Evolutionary conservation across 345 rosid genomes (phyloP), one percentile per base, ranked within the genome.

Genomic region (Salix arbutifolia): DNA sequence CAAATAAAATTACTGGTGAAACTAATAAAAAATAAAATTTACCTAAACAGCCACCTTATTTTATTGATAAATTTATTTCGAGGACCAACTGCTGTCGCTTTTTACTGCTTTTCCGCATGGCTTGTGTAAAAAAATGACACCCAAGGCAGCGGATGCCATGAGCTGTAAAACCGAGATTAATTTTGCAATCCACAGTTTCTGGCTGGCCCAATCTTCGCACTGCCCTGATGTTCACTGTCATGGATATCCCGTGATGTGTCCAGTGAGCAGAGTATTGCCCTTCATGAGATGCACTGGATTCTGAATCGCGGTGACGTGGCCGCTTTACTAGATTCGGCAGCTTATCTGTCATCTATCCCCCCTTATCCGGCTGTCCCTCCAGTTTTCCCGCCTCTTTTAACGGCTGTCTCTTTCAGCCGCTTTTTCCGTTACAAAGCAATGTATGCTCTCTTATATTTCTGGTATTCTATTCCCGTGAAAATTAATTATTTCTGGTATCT

Each of bases 251-350:
- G 78, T 79, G 80, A 76, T 3, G 13, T 11, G n/a, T 26, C 0
- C 4, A 2, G 79, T 42, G 25, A 60, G 1, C 1, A 0, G 0
- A 68, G 31, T 42, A 38, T 44, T 46, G 37, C 44, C 61, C 67
- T 30, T 23, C 23, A 3, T 19, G 37, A 26, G 70, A 13, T 2
- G 8, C 33, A 33, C 58, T 8, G 21, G 85, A 82, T 52, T 76
- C 74, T 76, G 80, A 74, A 83, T 70, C 80, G 52, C 0, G 28
- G 12, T 65, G 75, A 83, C 85, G 85, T 53, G 82, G 76, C 78
- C 17, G 2, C 9, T 6, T 30, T n/a, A 31, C 70, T 17, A 76
- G 35, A 69, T 73, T 73, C 79, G 77, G 68, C 79, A 48, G 65
- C 70, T 66, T 74, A 76, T 70, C 70, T 76, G 79, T 66, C 82